phyloP scores from a whole-genome alignment of 805 yeast genomes.

The Lipomyces sp. region DNA sequence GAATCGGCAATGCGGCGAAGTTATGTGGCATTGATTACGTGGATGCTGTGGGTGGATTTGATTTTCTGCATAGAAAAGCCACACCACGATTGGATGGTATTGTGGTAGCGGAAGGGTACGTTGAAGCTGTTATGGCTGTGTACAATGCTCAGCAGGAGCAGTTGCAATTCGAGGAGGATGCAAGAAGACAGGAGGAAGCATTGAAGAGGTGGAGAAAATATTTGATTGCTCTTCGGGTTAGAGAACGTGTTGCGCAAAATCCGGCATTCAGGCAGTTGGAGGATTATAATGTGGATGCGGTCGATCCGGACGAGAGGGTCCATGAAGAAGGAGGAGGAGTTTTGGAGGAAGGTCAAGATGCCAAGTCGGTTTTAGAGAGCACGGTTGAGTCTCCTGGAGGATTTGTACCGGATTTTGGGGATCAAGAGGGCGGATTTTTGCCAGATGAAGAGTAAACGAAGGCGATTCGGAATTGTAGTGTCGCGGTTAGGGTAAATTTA shows the following conservation, averaged over 20 bases:
- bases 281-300: conserved; percentile 15
- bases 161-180: conserved; percentile 24
- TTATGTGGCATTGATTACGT: conserved; percentile 77
- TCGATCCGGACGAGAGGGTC: conserved; percentile 8
- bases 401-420: conserved; percentile 1
- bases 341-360: not conserved
- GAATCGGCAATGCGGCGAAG: conserved; percentile 72
- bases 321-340: conserved; percentile 7
- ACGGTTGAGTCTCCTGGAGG: not conserved
- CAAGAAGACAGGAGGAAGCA: conserved; percentile 35
- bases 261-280: conserved; percentile 34
- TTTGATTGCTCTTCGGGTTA: conserved; percentile 44
- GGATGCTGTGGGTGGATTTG: conserved; percentile 85
- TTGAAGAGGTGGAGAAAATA: conserved; percentile 47
- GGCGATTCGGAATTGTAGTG: not conserved
- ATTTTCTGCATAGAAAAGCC: conserved; percentile 58
- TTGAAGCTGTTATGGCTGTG: conserved; percentile 63
- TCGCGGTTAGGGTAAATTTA: no score
- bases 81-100: conserved; percentile 76
- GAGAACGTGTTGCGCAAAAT: conserved; percentile 36
- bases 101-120: conserved; percentile 65
- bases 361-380: not conserved
- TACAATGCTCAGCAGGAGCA: conserved; percentile 33
- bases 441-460: conserved; percentile 6
- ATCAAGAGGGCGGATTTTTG: conserved; percentile 7